Percentiles rank a stretch among this genome's conserved stretches.
phyloP scores from a whole-genome alignment of 768 basidiomycete genomes.

The Kwoniella sp. region DNA sequence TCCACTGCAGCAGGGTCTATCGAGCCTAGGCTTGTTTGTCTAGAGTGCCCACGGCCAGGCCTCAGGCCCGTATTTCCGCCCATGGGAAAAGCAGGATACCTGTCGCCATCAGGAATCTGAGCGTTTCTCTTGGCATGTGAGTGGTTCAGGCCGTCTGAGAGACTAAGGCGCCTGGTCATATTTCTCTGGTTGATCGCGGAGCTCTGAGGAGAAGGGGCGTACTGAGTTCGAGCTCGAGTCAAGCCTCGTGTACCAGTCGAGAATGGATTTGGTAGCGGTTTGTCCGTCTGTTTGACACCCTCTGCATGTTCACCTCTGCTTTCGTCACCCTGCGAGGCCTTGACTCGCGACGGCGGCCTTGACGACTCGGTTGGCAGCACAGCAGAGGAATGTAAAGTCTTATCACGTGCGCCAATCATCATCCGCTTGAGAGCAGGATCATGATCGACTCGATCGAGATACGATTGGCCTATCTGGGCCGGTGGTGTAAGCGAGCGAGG shows the following conservation, averaged over 20 bases:
- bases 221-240: slow-evolving; percentile 8
- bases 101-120: slow-evolving; percentile 31
- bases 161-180: slow-evolving; percentile 18
- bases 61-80: slow-evolving; percentile 4
- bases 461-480: slow-evolving; percentile 40
- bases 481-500: slow-evolving; percentile 13
- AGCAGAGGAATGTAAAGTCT: slow-evolving; percentile 38
- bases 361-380: slow-evolving; percentile 13
- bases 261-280: slow-evolving; percentile 41
- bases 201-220: not conserved
- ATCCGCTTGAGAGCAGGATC: slow-evolving; percentile 70
- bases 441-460: slow-evolving; percentile 71
- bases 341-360: too few relatives aligned
- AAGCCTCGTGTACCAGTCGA: not conserved
- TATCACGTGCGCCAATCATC: slow-evolving; percentile 31
- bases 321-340: too few relatives aligned
- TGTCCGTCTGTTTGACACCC: too few relatives aligned
- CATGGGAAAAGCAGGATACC: slow-evolving; percentile 41
- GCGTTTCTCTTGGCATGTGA: slow-evolving; percentile 6
- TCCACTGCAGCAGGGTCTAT: slow-evolving; percentile 19
- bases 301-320: too few relatives aligned
- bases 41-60: slow-evolving; percentile 17
- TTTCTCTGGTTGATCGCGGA: slow-evolving; percentile 3
- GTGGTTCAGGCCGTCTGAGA: slow-evolving; percentile 28
- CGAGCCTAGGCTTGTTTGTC: slow-evolving; percentile 22